These are phyloP conservation scores for Quercus tomentella DNA, from an alignment of 331 rosid species.

Conservation along the genomic window DNA sequence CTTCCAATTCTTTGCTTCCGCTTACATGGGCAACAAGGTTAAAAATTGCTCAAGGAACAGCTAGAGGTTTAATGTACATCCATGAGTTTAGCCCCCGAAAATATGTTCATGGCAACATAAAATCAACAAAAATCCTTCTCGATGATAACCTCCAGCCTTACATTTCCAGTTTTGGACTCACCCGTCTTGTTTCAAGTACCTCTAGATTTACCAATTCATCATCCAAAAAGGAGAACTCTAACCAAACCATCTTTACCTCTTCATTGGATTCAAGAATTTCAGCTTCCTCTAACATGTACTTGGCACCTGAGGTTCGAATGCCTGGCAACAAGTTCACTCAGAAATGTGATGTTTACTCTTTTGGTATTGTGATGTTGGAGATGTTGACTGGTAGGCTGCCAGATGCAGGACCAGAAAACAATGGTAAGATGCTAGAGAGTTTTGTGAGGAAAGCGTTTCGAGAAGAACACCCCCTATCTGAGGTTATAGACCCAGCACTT, in stretches of 20 bases:
- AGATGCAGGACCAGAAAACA: conserved; percentile 47
- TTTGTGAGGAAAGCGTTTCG: conserved; percentile 58
- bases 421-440: conserved; percentile 52
- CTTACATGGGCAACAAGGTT: conserved; percentile 65
- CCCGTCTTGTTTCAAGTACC: conserved; percentile 42
- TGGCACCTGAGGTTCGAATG: conserved; percentile 69
- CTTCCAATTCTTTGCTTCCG: conserved; percentile 38
- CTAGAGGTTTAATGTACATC: conserved; percentile 67
- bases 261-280: conserved; percentile 34
- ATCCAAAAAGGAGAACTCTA: conserved; percentile 43
- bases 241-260: conserved; percentile 31
- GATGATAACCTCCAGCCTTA: conserved; percentile 65
- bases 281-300: conserved; percentile 32
- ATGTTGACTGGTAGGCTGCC: conserved; percentile 59
- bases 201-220: conserved; percentile 33
- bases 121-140: conserved; percentile 70
- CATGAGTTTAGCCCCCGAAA: conserved; percentile 71
- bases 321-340: conserved; percentile 63
- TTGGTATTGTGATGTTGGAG: conserved; percentile 69
- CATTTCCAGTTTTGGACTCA: conserved; percentile 67
- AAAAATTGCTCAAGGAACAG: conserved; percentile 74
- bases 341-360: conserved; percentile 81
- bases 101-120: conserved; percentile 68
- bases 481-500: conserved; percentile 71
- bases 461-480: conserved; percentile 64